Base-by-base conservation (phyloP, 2,329 filamentous ascomycete genomes). In the Triangularia verruculosa region DNA sequence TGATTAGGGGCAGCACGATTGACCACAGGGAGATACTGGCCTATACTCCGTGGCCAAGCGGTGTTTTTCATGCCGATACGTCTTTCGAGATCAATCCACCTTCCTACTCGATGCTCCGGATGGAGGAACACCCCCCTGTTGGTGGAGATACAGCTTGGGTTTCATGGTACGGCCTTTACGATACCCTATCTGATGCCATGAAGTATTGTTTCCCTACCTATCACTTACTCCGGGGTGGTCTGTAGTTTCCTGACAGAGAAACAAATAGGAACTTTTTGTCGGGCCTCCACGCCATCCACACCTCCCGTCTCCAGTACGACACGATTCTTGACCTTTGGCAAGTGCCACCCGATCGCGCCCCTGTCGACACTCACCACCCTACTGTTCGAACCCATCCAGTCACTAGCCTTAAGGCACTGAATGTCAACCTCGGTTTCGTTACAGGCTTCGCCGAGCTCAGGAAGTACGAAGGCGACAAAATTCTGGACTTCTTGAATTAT, bases 1-100 rank as follows among this genome's bases (percentile, higher is more conserved):
- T 78, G 11, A 81, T 82, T 62, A 73, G 75, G 27, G 80, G 79
- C 1, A 82, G 77, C 65, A 74, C 70, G 1, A 76, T 79, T 25
- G 78, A 83, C 66, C 78, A 80, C 67, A 78, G 80, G 9, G 76
- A 79, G 63, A 70, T 79, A 1, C 66, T 73, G 1, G 78, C 75
- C 25, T 82, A 82, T 68, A 83, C 80, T 1, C 79, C 79, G 0
- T 82, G 79, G 78, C 77, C 77, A 1, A 75, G 71, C 8, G 76
- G 73, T 3, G 80, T 82, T 55, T 83, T 78, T 64, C 80, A 83
- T 63, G 78, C 80, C 27, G 81, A 83, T 68, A 82, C 79, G 1
- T 80, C 77, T 0, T 83, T 82, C 65, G 80, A 83, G 69, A 75
- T 82, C 64, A 82, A 83, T 64, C 80, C 80, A 1, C 81, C 81